Conservation (phyloP, 257 asterid genomes). For the Salvia hispanica region DNA sequence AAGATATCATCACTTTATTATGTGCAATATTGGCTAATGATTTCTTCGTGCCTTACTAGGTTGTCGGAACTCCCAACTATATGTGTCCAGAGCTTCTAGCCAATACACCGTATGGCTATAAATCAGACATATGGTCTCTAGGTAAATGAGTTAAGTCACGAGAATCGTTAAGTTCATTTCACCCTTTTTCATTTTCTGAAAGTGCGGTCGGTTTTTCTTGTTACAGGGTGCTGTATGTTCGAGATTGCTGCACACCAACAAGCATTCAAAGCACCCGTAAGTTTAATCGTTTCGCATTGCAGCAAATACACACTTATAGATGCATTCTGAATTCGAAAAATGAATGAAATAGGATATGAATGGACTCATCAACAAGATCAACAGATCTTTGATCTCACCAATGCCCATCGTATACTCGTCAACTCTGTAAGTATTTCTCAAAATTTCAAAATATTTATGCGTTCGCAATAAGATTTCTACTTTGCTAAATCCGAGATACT, state of each 20-base stretch:
- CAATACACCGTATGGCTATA: conserved; percentile 80
- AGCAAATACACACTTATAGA: neutral
- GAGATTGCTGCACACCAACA: conserved; percentile 97
- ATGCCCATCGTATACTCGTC: conserved; percentile 87
- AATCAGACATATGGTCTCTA: conserved; percentile 97
- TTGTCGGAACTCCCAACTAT: conserved; percentile 76
- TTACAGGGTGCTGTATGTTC: conserved; percentile 83
- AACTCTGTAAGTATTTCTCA: conserved; percentile 61
- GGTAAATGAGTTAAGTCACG: conserved; percentile 48
- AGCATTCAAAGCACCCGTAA: conserved; percentile 89
- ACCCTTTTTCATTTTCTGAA: conserved; percentile 13
- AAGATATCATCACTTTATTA: neutral
- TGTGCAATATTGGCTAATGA: conserved; percentile 22
- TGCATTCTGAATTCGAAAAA: neutral
- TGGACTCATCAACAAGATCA: conserved; percentile 91
- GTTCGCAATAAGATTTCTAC: neutral
- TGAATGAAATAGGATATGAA: conserved; percentile 69
- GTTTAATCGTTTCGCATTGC: conserved; percentile 28
- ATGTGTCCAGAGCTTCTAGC: conserved; percentile 96
- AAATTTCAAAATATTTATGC: neutral
- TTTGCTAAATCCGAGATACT: neutral
- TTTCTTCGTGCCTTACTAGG: conserved; percentile 49
- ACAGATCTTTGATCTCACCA: conserved; percentile 56
- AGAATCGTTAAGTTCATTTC: conserved; percentile 2
- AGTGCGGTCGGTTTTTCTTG: conserved; percentile 1